A percentile compares a stretch with the other conserved stretches of the same genome.
Evolutionary conservation across 2,329 filamentous ascomycete species (phyloP).

Genomic region (Meredithiella fracta): DNA sequence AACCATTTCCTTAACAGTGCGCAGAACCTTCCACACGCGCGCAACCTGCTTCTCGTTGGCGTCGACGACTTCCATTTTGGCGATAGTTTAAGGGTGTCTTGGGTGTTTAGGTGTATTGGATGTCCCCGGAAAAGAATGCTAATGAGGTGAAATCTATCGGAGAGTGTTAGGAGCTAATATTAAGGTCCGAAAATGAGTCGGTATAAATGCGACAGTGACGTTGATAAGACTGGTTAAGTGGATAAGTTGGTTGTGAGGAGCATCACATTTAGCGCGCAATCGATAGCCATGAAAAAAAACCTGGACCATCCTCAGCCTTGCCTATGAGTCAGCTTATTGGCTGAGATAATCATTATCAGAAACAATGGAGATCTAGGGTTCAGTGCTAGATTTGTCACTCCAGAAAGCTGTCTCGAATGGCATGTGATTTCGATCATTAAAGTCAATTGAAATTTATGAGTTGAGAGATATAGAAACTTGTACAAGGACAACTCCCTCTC

Average conservation of each 20-base stretch:
- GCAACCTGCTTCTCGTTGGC: slow-evolving; percentile 31
- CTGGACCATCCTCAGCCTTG: slow-evolving; percentile 8
- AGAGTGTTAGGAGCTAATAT: too few species aligned
- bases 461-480: too few species aligned
- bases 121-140: not conserved
- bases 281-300: slow-evolving; percentile 8
- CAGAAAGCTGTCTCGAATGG: too few species aligned
- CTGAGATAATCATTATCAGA: too few species aligned
- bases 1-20: slow-evolving; percentile 90
- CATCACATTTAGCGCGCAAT: not conserved
- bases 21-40: slow-evolving; percentile 84
- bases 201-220: not conserved
- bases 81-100: not conserved
- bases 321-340: not conserved
- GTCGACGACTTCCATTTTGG: slow-evolving; percentile 26
- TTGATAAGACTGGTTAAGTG: not conserved
- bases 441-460: too few species aligned
- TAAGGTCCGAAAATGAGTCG: too few species aligned
- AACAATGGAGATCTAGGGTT: not conserved
- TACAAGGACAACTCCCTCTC: too few species aligned
- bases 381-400: not conserved
- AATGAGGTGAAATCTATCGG: not conserved
- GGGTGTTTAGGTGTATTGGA: not conserved
- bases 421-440: too few species aligned
- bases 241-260: not conserved